These are phyloP conservation scores for Geotrichum carabidarum DNA, from an alignment of 1,139 yeast genomes.

Conservation along the genomic window DNA sequence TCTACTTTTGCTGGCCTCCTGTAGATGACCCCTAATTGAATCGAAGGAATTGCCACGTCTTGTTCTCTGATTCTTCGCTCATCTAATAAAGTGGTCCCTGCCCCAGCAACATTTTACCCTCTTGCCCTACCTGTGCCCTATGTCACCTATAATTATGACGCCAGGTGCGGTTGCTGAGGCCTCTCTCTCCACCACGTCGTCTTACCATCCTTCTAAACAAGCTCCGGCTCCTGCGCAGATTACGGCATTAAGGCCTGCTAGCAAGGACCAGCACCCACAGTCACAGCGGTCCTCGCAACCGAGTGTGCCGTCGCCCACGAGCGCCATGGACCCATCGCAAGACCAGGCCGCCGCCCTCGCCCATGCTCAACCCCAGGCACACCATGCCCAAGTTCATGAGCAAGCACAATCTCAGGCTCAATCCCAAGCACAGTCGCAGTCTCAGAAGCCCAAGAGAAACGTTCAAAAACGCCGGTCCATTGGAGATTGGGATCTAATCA, in stretches of 20 bases:
- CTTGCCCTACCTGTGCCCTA: background rate
- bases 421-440: background rate
- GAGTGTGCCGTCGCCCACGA: conserved; percentile 10
- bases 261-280: background rate
- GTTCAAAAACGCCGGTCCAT: conserved; percentile 62
- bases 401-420: background rate
- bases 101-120: background rate
- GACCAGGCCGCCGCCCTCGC: background rate
- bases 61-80: too few relatives aligned
- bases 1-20: too few relatives aligned
- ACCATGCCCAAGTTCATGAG: background rate
- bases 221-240: background rate
- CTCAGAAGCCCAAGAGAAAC: conserved; percentile 6
- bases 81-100: background rate
- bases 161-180: background rate
- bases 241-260: background rate
- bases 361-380: background rate
- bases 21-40: too few relatives aligned
- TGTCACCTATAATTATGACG: background rate
- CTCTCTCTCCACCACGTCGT: background rate
- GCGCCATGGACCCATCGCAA: background rate
- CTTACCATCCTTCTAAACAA: background rate
- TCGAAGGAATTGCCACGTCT: too few relatives aligned
- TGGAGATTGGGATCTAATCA: conserved; percentile 95
- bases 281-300: conserved; percentile 11